A percentile compares a stretch with the other conserved stretches of the same genome.
These are phyloP conservation scores for Colletotrichum salicis DNA, from an alignment of 2,329 filamentous ascomycete genomes.

Conservation along the genomic window DNA sequence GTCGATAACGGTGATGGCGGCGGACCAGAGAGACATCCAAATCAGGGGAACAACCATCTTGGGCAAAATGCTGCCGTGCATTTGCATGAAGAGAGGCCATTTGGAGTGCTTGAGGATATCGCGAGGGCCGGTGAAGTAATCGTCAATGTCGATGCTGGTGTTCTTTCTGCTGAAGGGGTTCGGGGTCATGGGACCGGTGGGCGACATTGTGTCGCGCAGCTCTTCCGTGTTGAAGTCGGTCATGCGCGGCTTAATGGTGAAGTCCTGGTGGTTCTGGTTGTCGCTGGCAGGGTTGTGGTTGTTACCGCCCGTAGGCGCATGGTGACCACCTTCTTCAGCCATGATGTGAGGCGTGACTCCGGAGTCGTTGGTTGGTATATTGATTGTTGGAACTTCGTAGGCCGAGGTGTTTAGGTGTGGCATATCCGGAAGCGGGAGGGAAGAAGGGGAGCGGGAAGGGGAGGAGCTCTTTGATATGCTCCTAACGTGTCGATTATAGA, in stretches of 20 bases:
- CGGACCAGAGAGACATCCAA: slow-evolving; percentile 73
- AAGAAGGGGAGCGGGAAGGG: neutral
- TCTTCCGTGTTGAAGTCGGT: slow-evolving; percentile 19
- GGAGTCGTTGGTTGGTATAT: slow-evolving; percentile 9
- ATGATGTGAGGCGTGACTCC: slow-evolving; percentile 21
- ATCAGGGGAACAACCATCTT: slow-evolving; percentile 77
- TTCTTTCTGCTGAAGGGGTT: slow-evolving; percentile 45
- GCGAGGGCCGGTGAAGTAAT: slow-evolving; percentile 74
- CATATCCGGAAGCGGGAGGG: slow-evolving; percentile 5
- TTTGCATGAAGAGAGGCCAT: slow-evolving; percentile 78
- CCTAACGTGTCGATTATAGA: neutral
- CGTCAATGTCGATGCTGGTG: slow-evolving; percentile 61
- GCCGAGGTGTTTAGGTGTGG: slow-evolving; percentile 2
- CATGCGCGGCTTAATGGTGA: slow-evolving; percentile 27
- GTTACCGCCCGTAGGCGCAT: slow-evolving; percentile 1
- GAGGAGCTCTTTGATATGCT: slow-evolving; percentile 1
- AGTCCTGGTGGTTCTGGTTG: slow-evolving; percentile 4
- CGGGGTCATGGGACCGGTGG: slow-evolving; percentile 44
- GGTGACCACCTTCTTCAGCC: slow-evolving; percentile 29
- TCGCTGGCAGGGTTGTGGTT: slow-evolving; percentile 23
- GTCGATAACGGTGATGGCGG: slow-evolving; percentile 69
- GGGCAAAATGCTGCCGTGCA: slow-evolving; percentile 80
- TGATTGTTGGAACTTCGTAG: slow-evolving; percentile 25
- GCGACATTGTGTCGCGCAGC: slow-evolving; percentile 44
- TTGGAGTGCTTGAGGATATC: slow-evolving; percentile 80